Percentiles rank a stretch among this genome's conserved stretches.
phyloP scores from a whole-genome alignment of 768 basidiomycete genomes.

The Trametes maxima region DNA sequence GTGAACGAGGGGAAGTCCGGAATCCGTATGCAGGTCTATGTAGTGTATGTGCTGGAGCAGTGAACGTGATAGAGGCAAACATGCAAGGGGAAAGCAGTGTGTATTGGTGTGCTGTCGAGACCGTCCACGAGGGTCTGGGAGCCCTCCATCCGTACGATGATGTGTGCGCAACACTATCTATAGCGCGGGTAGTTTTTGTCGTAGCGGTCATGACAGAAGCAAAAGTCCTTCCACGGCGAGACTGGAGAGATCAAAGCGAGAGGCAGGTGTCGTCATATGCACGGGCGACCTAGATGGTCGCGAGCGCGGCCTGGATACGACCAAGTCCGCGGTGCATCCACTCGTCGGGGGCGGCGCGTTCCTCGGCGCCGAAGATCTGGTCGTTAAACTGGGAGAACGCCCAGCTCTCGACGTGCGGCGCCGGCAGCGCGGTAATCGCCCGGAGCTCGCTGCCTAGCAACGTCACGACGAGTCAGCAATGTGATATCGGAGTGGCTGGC shows the following conservation, averaged over 20 bases:
- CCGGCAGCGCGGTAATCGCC: constrained; percentile 60
- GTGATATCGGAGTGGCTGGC: neutral
- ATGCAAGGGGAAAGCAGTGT: neutral
- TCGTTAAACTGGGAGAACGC: constrained; percentile 63
- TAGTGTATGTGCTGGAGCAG: neutral
- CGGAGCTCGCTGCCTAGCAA: constrained; percentile 56
- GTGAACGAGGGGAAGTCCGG: constrained; percentile 10
- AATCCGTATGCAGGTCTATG: constrained; percentile 8
- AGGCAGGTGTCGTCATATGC: neutral
- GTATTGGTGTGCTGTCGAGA: neutral
- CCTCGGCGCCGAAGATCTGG: constrained; percentile 48
- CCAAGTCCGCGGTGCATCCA: constrained; percentile 56
- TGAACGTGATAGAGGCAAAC: neutral
- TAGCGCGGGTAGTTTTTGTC: neutral
- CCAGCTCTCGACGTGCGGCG: constrained; percentile 63
- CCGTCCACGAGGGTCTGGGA: neutral
- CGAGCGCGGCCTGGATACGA: constrained; percentile 43
- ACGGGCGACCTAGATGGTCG: constrained; percentile 11
- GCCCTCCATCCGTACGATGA: neutral
- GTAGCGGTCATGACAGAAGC: neutral
- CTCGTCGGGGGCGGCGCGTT: constrained; percentile 53
- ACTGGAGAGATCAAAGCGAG: neutral
- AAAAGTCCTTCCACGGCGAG: neutral
- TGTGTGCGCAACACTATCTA: neutral
- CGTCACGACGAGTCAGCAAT: constrained; percentile 5